Conservation (phyloP, 805 yeast genomes). For the Saturnispora kantuleensis region DNA sequence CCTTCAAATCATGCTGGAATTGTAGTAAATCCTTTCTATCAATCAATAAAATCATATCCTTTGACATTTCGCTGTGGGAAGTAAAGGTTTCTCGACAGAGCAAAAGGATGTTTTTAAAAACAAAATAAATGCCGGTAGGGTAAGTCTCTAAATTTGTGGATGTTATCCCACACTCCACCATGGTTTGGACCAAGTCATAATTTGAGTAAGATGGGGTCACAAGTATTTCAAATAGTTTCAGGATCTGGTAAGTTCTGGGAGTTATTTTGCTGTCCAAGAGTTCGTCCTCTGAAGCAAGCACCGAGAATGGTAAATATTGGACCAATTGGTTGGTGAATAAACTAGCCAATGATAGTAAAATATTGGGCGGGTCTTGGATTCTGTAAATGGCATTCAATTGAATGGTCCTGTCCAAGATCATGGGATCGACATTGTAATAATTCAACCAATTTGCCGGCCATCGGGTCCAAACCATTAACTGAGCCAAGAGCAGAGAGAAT, state of each 20-base stretch:
- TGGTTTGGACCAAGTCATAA: slow-evolving; percentile 47
- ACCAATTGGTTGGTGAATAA: slow-evolving; percentile 36
- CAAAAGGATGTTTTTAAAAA: slow-evolving; percentile 53
- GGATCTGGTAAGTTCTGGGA: slow-evolving; percentile 52
- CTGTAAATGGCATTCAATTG: slow-evolving; percentile 36
- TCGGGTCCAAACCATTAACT: slow-evolving; percentile 56
- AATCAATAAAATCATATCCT: slow-evolving; percentile 42
- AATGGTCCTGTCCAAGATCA: slow-evolving; percentile 29
- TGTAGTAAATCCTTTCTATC: slow-evolving; percentile 52
- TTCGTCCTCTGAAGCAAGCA: slow-evolving; percentile 53
- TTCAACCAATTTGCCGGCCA: slow-evolving; percentile 62
- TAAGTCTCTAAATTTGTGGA: slow-evolving; percentile 49
- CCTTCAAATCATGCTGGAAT: slow-evolving; percentile 17
- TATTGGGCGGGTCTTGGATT: slow-evolving; percentile 49
- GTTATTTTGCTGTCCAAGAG: slow-evolving; percentile 49
- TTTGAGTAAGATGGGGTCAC: slow-evolving; percentile 44
- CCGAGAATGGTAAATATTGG: slow-evolving; percentile 57
- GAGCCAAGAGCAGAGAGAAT: slow-evolving; percentile 49
- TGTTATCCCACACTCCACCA: slow-evolving; percentile 48
- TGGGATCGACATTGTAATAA: slow-evolving; percentile 37
- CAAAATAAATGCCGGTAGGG: slow-evolving; percentile 63
- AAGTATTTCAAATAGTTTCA: slow-evolving; percentile 53
- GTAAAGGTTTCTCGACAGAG: slow-evolving; percentile 43
- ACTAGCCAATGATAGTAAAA: slow-evolving; percentile 46
- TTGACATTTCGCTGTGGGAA: slow-evolving; percentile 33